Evolutionary conservation across 768 basidiomycete species (phyloP), one percentile per base, ranked within the genome.

Genomic region (Pisolithus sp.): DNA sequence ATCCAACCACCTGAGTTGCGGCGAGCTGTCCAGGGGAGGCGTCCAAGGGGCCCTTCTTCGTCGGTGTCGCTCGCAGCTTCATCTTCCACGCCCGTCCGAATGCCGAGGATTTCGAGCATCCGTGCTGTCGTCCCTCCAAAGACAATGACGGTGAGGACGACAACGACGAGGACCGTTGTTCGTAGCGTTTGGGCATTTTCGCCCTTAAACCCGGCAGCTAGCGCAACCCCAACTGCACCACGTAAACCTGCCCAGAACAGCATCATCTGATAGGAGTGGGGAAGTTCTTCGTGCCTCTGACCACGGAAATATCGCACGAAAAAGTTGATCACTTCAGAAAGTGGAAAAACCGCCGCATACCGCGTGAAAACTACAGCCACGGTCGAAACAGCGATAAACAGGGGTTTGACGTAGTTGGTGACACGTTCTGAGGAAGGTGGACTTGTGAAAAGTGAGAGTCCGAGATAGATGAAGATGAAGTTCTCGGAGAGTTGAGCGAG

Each of bases 261-360:
- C 93, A 98, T 96, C 91, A 98, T 95, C 61, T 97, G 94, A 63
- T 99, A 97, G 10, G 93, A 93, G 68, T 98, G 94, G 1, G 96
- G 94, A 5, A 99, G 73, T 59, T 97, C 94, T 57, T 96, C 94
- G 21, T 78, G 72, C 39, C 93, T 80, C 62, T 93, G 89, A 1
- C 93, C 93, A 1, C 91, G 82, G 2, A 81, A 85, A 54, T 94
- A 89, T 26, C 74, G 75, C 59, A 85, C 87, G 76, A 97, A 85
- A 57, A 96, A 77, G 73, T 99, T 99, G 82, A 99, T 96, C 24
- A 80, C 80, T 60, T 94, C 89, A 4, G 93, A 91, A 17, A 98
- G 78, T 1, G 95, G 95, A 76, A 98, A 98, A 17, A 97, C 94
- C 17, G 94, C 91, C 0, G 83, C 86, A 63, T 97, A 98, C 40